Evolutionary conservation across 75 land plant species (phyloP).

Genomic region (Cunninghamia lanceolata): DNA sequence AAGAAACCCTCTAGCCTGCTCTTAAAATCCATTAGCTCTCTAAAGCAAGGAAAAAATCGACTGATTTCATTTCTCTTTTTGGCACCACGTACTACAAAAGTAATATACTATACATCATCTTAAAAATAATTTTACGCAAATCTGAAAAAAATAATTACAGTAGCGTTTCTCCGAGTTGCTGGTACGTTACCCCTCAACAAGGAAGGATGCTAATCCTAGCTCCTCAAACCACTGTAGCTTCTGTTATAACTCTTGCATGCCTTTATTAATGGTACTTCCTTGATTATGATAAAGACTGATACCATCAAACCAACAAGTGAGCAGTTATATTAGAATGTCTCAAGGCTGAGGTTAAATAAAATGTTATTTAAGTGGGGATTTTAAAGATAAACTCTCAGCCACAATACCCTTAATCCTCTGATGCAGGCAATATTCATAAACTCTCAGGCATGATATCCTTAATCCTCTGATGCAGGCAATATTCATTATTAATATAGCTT

Average conservation of each 20-base stretch:
- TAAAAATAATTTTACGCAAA: neutral
- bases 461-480: too few relatives aligned
- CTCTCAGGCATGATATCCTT: too few relatives aligned
- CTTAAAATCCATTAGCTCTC: too few relatives aligned
- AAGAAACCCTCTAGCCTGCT: too few relatives aligned
- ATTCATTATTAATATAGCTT: neutral
- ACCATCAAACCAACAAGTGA: neutral
- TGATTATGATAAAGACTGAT: neutral
- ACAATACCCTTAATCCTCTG: too few relatives aligned
- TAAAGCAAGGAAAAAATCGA: neutral
- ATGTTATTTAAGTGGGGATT: neutral
- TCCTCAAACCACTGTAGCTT: too few relatives aligned
- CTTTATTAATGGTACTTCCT: too few relatives aligned
- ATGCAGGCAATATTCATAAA: too few relatives aligned
- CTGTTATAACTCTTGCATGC: neutral
- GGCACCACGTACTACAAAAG: neutral
- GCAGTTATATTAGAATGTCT: too few relatives aligned
- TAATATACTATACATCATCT: neutral
- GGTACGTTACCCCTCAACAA: neutral
- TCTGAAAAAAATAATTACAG: too few relatives aligned
- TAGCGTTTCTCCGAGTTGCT: too few relatives aligned
- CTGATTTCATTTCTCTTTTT: neutral
- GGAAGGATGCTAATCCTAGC: too few relatives aligned
- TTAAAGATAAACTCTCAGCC: neutral
- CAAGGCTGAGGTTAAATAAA: neutral